phyloP scores from a whole-genome alignment of 1,284 basidiomycete genomes.

The Xerocomus cyaneibrunnescens region DNA sequence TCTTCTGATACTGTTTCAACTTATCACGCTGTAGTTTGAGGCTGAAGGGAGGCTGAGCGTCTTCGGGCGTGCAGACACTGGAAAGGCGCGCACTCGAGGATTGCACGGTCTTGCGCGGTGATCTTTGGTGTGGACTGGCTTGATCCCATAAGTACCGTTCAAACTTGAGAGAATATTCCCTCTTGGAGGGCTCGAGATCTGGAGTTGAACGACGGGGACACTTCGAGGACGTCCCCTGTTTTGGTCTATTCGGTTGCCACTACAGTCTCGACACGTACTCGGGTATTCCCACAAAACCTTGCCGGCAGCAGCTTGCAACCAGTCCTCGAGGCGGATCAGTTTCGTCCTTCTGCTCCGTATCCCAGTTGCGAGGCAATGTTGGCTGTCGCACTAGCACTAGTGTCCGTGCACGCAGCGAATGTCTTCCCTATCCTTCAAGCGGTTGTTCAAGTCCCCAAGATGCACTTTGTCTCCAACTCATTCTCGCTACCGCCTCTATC shows the following conservation, averaged over 20 bases:
- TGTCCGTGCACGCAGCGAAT: slow-evolving; percentile 32
- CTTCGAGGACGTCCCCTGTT: not conserved
- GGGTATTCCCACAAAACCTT: slow-evolving; percentile 12
- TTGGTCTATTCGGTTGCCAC: not conserved
- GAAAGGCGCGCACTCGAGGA: slow-evolving; percentile 76
- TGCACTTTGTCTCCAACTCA: slow-evolving; percentile 2
- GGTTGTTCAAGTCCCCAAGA: slow-evolving; percentile 19
- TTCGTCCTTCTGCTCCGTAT: slow-evolving; percentile 5
- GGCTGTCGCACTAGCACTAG: slow-evolving; percentile 13
- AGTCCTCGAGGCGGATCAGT: slow-evolving; percentile 13
- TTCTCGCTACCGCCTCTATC: slow-evolving; percentile 41
- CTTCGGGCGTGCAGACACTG: slow-evolving; percentile 12
- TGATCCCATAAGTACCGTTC: slow-evolving; percentile 52
- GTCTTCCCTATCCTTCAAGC: slow-evolving; percentile 26
- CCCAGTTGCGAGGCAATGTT: slow-evolving; percentile 30
- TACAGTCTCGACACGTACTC: no score
- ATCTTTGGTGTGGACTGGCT: slow-evolving; percentile 86
- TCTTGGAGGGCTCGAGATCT: not conserved
- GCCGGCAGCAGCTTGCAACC: not conserved
- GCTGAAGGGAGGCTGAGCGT: slow-evolving; percentile 40
- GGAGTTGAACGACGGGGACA: not conserved
- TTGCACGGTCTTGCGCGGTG: slow-evolving; percentile 90
- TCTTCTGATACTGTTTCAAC: slow-evolving; percentile 92
- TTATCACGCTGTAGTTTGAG: slow-evolving; percentile 96
- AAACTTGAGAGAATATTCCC: not conserved